Conservation (phyloP, 441 rosid genomes). For the Gossypium trilobum region DNA sequence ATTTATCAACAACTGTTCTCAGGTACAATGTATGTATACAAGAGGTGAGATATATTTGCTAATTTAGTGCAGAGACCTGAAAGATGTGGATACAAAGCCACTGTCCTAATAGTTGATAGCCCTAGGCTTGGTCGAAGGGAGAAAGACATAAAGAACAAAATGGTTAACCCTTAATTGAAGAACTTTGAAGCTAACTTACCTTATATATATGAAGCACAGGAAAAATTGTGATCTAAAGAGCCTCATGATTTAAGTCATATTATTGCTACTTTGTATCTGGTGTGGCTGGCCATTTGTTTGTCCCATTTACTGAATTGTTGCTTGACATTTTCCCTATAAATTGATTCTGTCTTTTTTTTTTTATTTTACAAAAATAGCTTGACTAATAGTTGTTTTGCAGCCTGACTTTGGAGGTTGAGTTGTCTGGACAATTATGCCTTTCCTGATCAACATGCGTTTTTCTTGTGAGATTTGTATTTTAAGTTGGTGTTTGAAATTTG, state of each 20-base stretch:
- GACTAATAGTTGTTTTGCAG: neutral
- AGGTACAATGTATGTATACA: conserved; percentile 24
- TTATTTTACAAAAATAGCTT: neutral
- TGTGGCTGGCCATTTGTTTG: neutral
- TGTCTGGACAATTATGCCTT: neutral
- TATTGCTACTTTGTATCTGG: neutral
- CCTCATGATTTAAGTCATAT: neutral
- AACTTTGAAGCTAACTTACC: neutral
- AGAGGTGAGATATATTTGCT: conserved; percentile 47
- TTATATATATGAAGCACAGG: neutral
- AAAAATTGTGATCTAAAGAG: neutral
- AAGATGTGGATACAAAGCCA: conserved; percentile 60
- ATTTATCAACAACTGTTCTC: too few species aligned
- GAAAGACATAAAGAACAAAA: conserved; percentile 68
- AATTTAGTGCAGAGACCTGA: conserved; percentile 63
- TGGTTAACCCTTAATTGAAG: too few species aligned
- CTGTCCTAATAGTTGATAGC: conserved; percentile 59
- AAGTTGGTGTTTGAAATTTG: conserved; percentile 18
- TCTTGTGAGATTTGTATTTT: neutral
- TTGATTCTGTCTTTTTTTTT: neutral
- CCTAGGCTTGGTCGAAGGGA: conserved; percentile 79
- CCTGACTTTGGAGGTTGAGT: neutral
- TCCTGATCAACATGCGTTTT: neutral
- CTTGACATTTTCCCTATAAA: neutral
- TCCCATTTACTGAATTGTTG: neutral